phyloP scores from a whole-genome alignment of 129 eudicot species.

The Centaurea solstitialis region DNA sequence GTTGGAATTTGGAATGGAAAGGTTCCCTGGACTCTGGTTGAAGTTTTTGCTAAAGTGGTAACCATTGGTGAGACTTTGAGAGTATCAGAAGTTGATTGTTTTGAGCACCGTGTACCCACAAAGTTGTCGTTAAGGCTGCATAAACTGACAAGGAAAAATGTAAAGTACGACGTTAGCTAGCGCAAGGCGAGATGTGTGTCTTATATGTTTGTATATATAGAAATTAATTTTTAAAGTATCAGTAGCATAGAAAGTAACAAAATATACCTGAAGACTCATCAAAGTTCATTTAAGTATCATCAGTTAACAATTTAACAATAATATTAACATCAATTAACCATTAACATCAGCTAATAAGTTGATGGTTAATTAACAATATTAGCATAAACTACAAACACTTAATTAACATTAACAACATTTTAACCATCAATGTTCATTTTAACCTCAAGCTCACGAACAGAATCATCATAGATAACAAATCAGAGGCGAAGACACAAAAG shows the following conservation, averaged over 20 bases:
- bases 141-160: not conserved
- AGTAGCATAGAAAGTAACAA: not conserved
- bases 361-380: not conserved
- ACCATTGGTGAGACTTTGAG: not conserved
- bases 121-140: not conserved
- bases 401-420: not conserved
- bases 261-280: not conserved
- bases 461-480: not conserved
- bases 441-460: not conserved
- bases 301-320: not conserved
- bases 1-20: not conserved
- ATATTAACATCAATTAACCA: not conserved
- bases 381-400: not conserved
- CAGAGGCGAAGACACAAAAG: not conserved
- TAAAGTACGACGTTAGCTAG: too few species aligned
- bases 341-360: not conserved
- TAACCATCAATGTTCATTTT: not conserved
- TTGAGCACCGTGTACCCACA: not conserved
- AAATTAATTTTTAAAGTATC: too few species aligned
- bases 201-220: not conserved
- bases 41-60: not conserved
- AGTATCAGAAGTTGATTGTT: not conserved
- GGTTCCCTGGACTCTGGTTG: not conserved
- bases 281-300: not conserved
- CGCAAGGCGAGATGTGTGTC: not conserved